phyloP scores from a whole-genome alignment of 2,329 filamentous ascomycete species.

The Mariannaea sp. region DNA sequence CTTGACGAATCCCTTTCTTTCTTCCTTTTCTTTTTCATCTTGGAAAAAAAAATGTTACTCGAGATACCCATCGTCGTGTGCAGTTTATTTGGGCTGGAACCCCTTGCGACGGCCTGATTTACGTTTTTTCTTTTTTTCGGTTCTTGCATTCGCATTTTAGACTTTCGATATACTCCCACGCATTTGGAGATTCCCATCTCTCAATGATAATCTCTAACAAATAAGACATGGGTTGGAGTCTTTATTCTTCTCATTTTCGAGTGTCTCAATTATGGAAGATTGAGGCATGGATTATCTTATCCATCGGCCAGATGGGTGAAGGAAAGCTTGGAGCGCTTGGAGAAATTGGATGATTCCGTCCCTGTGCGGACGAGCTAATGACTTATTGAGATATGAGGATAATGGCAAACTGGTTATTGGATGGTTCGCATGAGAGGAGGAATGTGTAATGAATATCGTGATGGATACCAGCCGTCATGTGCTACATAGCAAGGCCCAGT shows the following conservation, averaged over 20 bases:
- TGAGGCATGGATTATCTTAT: slow-evolving; percentile 8
- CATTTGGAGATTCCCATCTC: neutral
- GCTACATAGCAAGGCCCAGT: slow-evolving; percentile 3
- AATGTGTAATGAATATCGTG: neutral
- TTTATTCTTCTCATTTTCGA: neutral
- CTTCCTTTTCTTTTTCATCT: too few species aligned
- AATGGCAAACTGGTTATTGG: slow-evolving; percentile 21
- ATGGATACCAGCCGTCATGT: neutral
- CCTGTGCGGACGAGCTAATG: slow-evolving; percentile 23
- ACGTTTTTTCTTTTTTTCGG: neutral
- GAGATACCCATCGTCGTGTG: slow-evolving; percentile 37
- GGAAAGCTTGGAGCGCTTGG: slow-evolving; percentile 16
- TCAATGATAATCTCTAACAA: neutral
- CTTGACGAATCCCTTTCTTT: slow-evolving; percentile 7
- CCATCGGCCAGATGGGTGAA: slow-evolving; percentile 2
- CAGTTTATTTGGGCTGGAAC: slow-evolving; percentile 33
- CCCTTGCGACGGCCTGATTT: slow-evolving; percentile 19
- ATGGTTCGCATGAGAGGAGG: slow-evolving; percentile 4
- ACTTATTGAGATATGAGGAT: slow-evolving; percentile 31
- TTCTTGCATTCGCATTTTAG: slow-evolving; percentile 1
- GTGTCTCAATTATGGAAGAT: neutral
- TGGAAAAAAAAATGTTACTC: too few species aligned
- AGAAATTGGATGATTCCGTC: slow-evolving; percentile 18
- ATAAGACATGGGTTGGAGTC: neutral
- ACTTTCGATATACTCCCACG: slow-evolving; percentile 7